phyloP scores from a whole-genome alignment of 2,329 filamentous ascomycete species.

The Nakataea oryzae region DNA sequence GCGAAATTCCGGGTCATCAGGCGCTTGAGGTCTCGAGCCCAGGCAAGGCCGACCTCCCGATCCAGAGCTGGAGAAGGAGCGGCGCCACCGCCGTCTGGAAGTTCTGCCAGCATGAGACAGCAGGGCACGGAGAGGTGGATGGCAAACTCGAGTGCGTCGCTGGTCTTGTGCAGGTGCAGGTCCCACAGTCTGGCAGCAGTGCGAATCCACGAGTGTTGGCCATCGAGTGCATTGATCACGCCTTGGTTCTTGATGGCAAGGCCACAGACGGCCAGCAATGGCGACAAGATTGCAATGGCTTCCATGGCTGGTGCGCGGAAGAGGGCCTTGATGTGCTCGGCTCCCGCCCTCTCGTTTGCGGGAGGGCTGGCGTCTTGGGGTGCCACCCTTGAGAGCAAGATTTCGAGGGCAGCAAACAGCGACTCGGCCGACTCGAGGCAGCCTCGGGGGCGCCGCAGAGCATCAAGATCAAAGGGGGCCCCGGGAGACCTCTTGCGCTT shows the following conservation, averaged over 20 bases:
- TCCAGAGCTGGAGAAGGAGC: constrained; percentile 9
- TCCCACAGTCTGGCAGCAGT: constrained; percentile 38
- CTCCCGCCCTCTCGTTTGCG: constrained; percentile 38
- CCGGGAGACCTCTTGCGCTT: constrained; percentile 11
- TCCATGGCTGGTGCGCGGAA: constrained; percentile 40
- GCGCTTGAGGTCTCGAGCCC: constrained; percentile 33
- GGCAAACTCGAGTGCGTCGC: constrained; percentile 38
- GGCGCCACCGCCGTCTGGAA: constrained; percentile 20
- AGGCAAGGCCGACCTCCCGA: constrained; percentile 20
- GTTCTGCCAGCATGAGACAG: constrained; percentile 27
- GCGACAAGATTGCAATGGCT: constrained; percentile 31
- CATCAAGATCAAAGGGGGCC: constrained; percentile 26
- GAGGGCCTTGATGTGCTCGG: constrained; percentile 46
- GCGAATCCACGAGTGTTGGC: constrained; percentile 35
- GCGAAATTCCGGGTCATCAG: constrained; percentile 42
- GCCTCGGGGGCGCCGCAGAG: constrained; percentile 25
- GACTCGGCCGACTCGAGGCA: constrained; percentile 36
- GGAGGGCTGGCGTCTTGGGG: constrained; percentile 17
- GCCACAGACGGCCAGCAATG: constrained; percentile 34
- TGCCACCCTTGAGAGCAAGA: constrained; percentile 34
- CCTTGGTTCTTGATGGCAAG: constrained; percentile 20
- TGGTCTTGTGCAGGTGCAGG: constrained; percentile 37
- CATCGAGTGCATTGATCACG: constrained; percentile 18
- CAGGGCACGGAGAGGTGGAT: constrained; percentile 29
- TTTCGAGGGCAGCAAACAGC: constrained; percentile 34